Conservation (phyloP, 192 early-diverging fungal species). For the Linnemannia schmuckeri region DNA sequence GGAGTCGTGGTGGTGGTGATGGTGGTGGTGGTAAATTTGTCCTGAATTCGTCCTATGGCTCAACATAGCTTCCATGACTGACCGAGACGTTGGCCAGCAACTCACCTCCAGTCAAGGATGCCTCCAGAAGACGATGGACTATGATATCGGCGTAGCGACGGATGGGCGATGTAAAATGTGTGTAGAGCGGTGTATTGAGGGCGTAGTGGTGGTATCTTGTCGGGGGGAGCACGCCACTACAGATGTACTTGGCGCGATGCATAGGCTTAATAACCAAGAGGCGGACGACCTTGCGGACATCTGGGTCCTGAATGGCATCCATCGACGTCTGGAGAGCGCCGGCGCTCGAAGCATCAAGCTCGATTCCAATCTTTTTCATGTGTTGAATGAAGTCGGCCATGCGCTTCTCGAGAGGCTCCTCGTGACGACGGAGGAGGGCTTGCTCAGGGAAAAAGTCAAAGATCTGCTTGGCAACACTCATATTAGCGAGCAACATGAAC, state of each 20-base stretch:
- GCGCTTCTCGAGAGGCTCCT: slow-evolving; percentile 71
- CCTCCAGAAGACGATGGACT: slow-evolving; percentile 92
- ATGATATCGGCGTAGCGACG: slow-evolving; percentile 96
- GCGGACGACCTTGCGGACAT: slow-evolving; percentile 81
- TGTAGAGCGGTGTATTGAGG: slow-evolving; percentile 91
- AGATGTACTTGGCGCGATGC: slow-evolving; percentile 98
- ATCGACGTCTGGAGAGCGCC: slow-evolving; percentile 68
- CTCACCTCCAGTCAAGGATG: slow-evolving; percentile 67
- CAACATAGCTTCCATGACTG: slow-evolving; percentile 20
- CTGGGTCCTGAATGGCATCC: slow-evolving; percentile 71
- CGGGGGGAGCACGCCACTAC: slow-evolving; percentile 86
- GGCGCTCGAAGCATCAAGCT: slow-evolving; percentile 77
- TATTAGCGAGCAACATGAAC: slow-evolving; percentile 97
- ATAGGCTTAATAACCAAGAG: slow-evolving; percentile 91
- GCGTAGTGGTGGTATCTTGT: slow-evolving; percentile 91
- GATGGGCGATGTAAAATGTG: slow-evolving; percentile 97
- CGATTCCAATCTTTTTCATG: slow-evolving; percentile 81
- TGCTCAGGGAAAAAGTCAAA: slow-evolving; percentile 91
- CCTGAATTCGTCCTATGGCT: slow-evolving; percentile 21
- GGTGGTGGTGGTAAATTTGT: not conserved
- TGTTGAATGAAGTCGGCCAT: slow-evolving; percentile 82
- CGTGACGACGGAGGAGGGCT: slow-evolving; percentile 89
- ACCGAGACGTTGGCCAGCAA: slow-evolving; percentile 20
- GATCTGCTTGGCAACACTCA: slow-evolving; percentile 93
- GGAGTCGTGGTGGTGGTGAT: not conserved